A percentile compares a stretch with the other conserved stretches of the same genome.
Conservation (phyloP, 768 basidiomycete genomes). For the Candolleomyces efflorescens region DNA sequence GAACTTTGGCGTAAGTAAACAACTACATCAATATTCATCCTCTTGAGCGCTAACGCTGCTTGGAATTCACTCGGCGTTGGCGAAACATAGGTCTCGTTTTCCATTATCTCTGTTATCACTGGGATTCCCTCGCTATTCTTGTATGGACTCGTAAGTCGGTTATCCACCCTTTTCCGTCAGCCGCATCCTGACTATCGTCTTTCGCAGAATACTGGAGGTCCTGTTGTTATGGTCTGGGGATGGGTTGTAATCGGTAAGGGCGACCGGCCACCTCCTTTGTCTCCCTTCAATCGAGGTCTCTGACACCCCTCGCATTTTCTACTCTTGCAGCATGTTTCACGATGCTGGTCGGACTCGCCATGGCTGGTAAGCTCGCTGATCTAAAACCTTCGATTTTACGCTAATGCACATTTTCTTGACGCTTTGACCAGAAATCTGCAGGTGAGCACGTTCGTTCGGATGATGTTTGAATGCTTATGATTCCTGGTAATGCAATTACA, state of each 20-base stretch:
- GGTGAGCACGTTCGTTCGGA: slow-evolving; percentile 20
- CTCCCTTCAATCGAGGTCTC: not conserved
- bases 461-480: not conserved
- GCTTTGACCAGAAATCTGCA: slow-evolving; percentile 39
- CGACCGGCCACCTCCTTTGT: no score
- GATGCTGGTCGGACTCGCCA: slow-evolving; percentile 66
- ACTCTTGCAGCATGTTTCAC: slow-evolving; percentile 53
- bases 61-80: no score
- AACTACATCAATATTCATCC: no score
- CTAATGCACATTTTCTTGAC: not conserved
- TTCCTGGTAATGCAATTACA: slow-evolving; percentile 17
- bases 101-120: slow-evolving; percentile 72
- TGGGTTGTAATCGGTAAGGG: slow-evolving; percentile 61
- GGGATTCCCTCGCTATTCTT: slow-evolving; percentile 67
- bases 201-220: slow-evolving; percentile 64
- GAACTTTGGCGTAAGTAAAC: slow-evolving; percentile 55
- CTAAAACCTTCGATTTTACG: not conserved
- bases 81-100: slow-evolving; percentile 50
- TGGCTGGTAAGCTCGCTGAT: slow-evolving; percentile 50
- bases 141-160: slow-evolving; percentile 55
- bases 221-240: slow-evolving; percentile 76
- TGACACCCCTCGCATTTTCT: not conserved
- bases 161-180: not conserved
- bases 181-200: not conserved
- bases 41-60: no score